A percentile compares a stretch with the other conserved stretches of the same genome.
Evolutionary conservation across 306 rosid species (phyloP).

Genomic region (Sophora flavescens): DNA sequence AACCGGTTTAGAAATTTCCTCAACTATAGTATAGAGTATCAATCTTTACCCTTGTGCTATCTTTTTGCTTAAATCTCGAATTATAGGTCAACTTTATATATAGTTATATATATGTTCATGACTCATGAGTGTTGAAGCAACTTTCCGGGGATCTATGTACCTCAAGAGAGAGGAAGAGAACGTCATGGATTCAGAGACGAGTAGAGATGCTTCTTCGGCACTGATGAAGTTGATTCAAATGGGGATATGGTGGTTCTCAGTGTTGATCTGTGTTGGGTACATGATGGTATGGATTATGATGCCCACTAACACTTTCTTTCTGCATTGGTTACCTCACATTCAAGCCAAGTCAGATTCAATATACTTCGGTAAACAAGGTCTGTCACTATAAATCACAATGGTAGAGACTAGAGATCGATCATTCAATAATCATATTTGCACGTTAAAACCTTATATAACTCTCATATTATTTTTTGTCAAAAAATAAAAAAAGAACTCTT

Average conservation of each 20-base stretch:
- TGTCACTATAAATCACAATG: slow-evolving; percentile 17
- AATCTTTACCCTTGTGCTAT: background rate
- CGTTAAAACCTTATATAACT: no score
- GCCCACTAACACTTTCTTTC: slow-evolving; percentile 59
- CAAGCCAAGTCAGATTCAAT: slow-evolving; percentile 56
- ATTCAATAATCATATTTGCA: no score
- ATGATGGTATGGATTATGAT: slow-evolving; percentile 57
- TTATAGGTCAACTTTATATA: background rate
- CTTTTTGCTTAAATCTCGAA: slow-evolving; percentile 7
- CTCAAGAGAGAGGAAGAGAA: background rate
- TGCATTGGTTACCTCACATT: slow-evolving; percentile 54
- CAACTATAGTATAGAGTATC: background rate
- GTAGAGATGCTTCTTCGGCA: slow-evolving; percentile 30
- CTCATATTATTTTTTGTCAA: no score
- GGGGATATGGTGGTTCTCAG: slow-evolving; percentile 47
- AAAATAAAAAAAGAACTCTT: no score
- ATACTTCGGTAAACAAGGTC: slow-evolving; percentile 62
- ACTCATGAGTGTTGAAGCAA: background rate
- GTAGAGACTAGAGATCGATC: background rate
- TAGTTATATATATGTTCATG: background rate
- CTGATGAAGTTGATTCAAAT: slow-evolving; percentile 45
- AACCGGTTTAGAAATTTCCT: background rate
- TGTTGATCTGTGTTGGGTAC: slow-evolving; percentile 57
- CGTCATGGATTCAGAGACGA: slow-evolving; percentile 38
- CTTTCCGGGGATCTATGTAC: background rate